Conservation (phyloP, 2,329 filamentous ascomycete species). For the Microsporum canis region DNA sequence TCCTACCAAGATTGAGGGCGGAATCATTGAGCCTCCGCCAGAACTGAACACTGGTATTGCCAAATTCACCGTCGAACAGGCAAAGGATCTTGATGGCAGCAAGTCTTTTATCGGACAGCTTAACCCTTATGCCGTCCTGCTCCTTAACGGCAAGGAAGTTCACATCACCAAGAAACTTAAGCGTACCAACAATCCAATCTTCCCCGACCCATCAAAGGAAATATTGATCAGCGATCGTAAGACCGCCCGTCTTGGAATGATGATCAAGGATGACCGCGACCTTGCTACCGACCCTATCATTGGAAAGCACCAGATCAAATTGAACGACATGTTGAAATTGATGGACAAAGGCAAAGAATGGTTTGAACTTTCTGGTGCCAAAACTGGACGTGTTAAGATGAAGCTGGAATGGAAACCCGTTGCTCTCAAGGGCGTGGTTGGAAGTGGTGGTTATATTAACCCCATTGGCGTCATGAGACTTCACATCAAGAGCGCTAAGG, state of each 20-base stretch:
- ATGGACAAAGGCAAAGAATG: slow-evolving; percentile 91
- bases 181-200: slow-evolving; percentile 94
- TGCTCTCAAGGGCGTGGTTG: slow-evolving; percentile 63
- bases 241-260: slow-evolving; percentile 76
- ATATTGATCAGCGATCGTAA: slow-evolving; percentile 90
- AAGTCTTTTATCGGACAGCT: slow-evolving; percentile 87
- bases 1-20: slow-evolving; percentile 55
- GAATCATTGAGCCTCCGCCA: slow-evolving; percentile 66
- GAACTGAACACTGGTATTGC: slow-evolving; percentile 90
- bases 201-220: slow-evolving; percentile 85
- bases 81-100: slow-evolving; percentile 84
- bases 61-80: slow-evolving; percentile 85
- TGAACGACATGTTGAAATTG: slow-evolving; percentile 83
- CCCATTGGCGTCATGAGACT: slow-evolving; percentile 92
- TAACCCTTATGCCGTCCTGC: slow-evolving; percentile 77
- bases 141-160: slow-evolving; percentile 86
- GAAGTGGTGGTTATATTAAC: slow-evolving; percentile 76
- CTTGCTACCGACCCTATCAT: slow-evolving; percentile 70
- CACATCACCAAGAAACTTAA: slow-evolving; percentile 87
- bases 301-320: slow-evolving; percentile 87
- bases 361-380: slow-evolving; percentile 76
- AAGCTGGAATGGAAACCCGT: slow-evolving; percentile 93
- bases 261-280: slow-evolving; percentile 92
- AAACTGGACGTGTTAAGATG: slow-evolving; percentile 80
- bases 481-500: slow-evolving; percentile 72